Conservation (phyloP, 2,329 filamentous ascomycete genomes). For the Ambrosiella cleistominuta region DNA sequence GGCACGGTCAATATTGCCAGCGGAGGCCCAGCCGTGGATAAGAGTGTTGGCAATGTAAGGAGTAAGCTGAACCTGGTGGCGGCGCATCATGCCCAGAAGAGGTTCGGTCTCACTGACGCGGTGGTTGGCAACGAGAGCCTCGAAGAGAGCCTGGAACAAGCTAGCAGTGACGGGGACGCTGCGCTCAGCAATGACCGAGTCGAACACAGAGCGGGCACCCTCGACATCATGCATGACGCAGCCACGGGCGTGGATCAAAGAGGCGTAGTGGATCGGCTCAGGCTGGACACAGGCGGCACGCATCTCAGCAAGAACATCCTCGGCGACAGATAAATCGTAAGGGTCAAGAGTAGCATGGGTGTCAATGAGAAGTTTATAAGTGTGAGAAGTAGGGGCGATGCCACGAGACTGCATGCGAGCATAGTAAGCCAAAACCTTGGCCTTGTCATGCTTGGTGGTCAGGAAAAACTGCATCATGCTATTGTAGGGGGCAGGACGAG, state of each 20-base stretch:
- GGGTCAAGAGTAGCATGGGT: constrained; percentile 89
- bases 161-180: constrained; percentile 60
- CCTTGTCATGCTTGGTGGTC: constrained; percentile 87
- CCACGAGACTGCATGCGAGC: constrained; percentile 78
- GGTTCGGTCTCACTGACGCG: constrained; percentile 58
- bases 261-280: constrained; percentile 89
- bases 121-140: constrained; percentile 92
- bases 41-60: constrained; percentile 97
- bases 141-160: constrained; percentile 91
- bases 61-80: constrained; percentile 63
- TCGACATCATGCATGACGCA: constrained; percentile 85
- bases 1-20: constrained; percentile 64
- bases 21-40: constrained; percentile 88
- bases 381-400: constrained; percentile 85
- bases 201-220: constrained; percentile 66
- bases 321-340: constrained; percentile 71
- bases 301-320: constrained; percentile 66
- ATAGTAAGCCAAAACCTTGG: constrained; percentile 87
- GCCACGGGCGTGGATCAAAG: constrained; percentile 86
- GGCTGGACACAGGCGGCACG: constrained; percentile 54
- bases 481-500: constrained; percentile 91
- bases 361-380: constrained; percentile 93
- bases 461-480: constrained; percentile 99
- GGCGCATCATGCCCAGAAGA: constrained; percentile 58
- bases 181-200: constrained; percentile 53